Conservation (phyloP, 768 basidiomycete genomes). For the Tulasnella sp. region DNA sequence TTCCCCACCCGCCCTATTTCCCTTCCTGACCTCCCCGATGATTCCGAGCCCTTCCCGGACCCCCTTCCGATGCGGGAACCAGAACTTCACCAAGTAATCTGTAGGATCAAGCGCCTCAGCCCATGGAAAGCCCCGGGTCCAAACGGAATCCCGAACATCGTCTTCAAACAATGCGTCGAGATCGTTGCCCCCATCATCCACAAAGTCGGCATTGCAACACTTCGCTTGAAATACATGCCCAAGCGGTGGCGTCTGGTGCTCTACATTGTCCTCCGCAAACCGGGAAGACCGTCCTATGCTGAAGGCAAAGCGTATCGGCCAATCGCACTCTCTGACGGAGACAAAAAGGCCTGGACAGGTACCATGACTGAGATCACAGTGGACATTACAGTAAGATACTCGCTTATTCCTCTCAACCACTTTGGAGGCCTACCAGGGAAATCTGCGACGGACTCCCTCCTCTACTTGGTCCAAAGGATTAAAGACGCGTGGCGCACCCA, state of each 20-base stretch:
- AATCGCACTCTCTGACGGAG: slow-evolving; percentile 13
- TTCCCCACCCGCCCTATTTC: neutral
- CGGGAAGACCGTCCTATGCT: slow-evolving; percentile 16
- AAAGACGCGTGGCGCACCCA: slow-evolving; percentile 14
- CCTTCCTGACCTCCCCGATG: neutral
- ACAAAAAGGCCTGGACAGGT: slow-evolving; percentile 5
- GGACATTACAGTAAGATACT: neutral
- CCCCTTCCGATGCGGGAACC: neutral
- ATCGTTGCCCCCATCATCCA: neutral
- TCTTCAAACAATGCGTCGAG: neutral
- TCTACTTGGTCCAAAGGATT: slow-evolving; percentile 2
- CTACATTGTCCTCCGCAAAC: slow-evolving; percentile 18
- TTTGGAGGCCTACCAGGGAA: slow-evolving; percentile 19
- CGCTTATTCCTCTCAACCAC: slow-evolving; percentile 17
- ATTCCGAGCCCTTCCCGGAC: neutral
- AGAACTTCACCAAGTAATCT: neutral
- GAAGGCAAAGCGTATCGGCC: slow-evolving; percentile 19
- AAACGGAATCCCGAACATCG: slow-evolving; percentile 14
- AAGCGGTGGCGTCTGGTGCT: neutral
- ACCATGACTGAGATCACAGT: neutral
- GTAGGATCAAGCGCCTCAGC: neutral
- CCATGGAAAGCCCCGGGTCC: slow-evolving; percentile 7
- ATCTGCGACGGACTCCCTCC: slow-evolving; percentile 17
- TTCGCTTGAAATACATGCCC: slow-evolving; percentile 1
- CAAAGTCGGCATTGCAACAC: neutral